Base-by-base conservation (phyloP, 1,284 basidiomycete genomes). In the Puccinia coronata region DNA sequence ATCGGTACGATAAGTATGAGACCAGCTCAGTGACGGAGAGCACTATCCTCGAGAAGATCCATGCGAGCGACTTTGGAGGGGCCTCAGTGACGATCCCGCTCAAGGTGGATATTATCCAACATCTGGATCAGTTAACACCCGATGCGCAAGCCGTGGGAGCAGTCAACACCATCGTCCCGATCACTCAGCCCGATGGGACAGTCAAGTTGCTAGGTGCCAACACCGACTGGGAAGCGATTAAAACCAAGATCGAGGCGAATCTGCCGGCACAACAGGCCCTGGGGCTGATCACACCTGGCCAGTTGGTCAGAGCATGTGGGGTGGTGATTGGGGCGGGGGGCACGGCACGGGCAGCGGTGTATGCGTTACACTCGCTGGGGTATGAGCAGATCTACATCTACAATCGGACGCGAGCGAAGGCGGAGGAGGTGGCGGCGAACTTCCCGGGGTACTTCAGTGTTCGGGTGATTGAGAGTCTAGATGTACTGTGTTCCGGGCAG, bases 11-110 rank as follows among this genome's bases (percentile, higher is more conserved):
- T 53, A 88, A 93, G n/a, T 88, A 93, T 70, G 94, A 98, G 87
- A 92, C 93, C 0, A 85, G 88, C 18, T 87, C 88, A 8, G 89
- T 96, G 36, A 67, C 82, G 23, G 61, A 59, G 0, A 90, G 91
- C 74, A 88, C 90, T 72, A 88, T 97, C 83, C 89, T 90, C 83
- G 87, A 89, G 0, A 88, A 91, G 1, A 88, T 98, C 20, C 86
- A 88, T 0, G 88, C 90, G 11, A 88, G 90, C 0, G 90, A 92
- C 77, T 99, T 98, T 87, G 96, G 96, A 23, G 96, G 96, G 3
- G 96, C 96, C 9, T 95, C 93, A 8, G 95, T 98, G 34, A 99
- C 97, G 5, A 96, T 97, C 83, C 95, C 95, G 2, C 92, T 92
- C 88, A 98, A 98, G 87, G 88, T 96, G 59, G 92, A 94, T 82